Evolutionary conservation across 805 yeast genomes (phyloP), one percentile per base, ranked within the genome.

Genomic region (Wickerhamomyces bovis): DNA sequence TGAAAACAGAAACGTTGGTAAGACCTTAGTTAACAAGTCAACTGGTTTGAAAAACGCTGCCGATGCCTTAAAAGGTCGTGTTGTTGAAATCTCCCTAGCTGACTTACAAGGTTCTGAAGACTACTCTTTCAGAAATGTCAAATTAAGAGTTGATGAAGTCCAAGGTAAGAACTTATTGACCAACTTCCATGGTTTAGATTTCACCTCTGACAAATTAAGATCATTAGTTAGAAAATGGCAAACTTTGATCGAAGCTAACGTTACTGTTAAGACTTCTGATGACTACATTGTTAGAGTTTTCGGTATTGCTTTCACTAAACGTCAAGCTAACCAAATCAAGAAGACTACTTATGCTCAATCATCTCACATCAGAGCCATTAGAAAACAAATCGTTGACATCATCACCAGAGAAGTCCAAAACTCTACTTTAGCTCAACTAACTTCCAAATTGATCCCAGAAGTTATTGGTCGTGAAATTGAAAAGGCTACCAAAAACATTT

Each of bases 161-260:
- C 97, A 92, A 80, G 98, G 97, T 78, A 88, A 89, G 80, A 89
- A 90, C 85, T 81, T 90, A 70, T 81, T 90, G 73, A 90, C 98
- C 81, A 92, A 92, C 95, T 92, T 90, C 95, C 97, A 90, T 82
- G 98, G 98, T 69, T 76, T 92, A 76, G 95, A 89, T 80, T 90
- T 92, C 85, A 90, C 98, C 69, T 80, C 95, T 60, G 97, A 90
- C 80, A 92, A 92, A 81, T 80, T 92, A 71, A 88, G 95, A 80
- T 90, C 97, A 50, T 81, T 92, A 73, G 97, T 90, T 58, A 89
- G 97, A 84, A 90, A 92, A 77, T 92, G 97, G 97, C 98, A 90
- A 81, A 83, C 97, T 60, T 80, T 92, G 75, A 95, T 90, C 64
- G 98, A 90, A 81, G 95, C 96, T 69, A 88, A 89, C 73, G 97